Evolutionary conservation across 176 grass and related monocot genomes (phyloP).

Genomic region (Paspalum notatum): DNA sequence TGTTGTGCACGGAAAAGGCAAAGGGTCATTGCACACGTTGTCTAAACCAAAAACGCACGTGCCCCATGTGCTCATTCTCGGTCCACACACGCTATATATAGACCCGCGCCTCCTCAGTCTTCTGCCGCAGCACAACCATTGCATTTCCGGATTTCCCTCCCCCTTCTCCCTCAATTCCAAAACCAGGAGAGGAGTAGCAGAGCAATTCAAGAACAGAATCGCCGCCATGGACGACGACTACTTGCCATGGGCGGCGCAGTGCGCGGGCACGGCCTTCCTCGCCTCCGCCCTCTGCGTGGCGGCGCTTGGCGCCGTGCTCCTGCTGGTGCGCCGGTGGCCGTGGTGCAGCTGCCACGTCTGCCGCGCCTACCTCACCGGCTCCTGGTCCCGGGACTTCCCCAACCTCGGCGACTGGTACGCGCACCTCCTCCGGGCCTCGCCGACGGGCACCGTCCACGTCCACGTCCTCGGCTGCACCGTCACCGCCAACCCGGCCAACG

Average conservation of each 20-base stretch:
- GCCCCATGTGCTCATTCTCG: slow-evolving; percentile 30
- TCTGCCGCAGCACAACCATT: slow-evolving; percentile 13
- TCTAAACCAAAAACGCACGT: slow-evolving; percentile 40
- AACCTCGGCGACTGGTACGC: slow-evolving; percentile 86
- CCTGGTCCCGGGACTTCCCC: slow-evolving; percentile 60
- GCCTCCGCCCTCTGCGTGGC: slow-evolving; percentile 36
- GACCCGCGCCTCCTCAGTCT: slow-evolving; percentile 1
- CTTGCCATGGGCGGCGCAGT: slow-evolving; percentile 38
- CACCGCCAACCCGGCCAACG: slow-evolving; percentile 84
- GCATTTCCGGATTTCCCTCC: neutral
- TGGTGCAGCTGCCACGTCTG: slow-evolving; percentile 77
- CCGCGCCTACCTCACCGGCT: slow-evolving; percentile 58
- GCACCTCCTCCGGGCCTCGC: slow-evolving; percentile 61
- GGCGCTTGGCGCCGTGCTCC: slow-evolving; percentile 35
- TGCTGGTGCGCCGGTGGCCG: slow-evolving; percentile 43
- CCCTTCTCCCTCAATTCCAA: neutral
- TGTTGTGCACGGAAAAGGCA: neutral
- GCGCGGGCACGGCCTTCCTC: slow-evolving; percentile 31
- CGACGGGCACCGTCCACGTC: slow-evolving; percentile 61
- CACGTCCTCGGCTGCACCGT: slow-evolving; percentile 75
- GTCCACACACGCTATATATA: slow-evolving; percentile 43
- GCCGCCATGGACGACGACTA: neutral
- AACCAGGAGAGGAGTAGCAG: too few relatives aligned
- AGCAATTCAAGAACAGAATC: too few relatives aligned
- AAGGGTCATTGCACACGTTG: neutral